Conservation (phyloP, 345 rosid genomes). For the Geranium brycei region DNA sequence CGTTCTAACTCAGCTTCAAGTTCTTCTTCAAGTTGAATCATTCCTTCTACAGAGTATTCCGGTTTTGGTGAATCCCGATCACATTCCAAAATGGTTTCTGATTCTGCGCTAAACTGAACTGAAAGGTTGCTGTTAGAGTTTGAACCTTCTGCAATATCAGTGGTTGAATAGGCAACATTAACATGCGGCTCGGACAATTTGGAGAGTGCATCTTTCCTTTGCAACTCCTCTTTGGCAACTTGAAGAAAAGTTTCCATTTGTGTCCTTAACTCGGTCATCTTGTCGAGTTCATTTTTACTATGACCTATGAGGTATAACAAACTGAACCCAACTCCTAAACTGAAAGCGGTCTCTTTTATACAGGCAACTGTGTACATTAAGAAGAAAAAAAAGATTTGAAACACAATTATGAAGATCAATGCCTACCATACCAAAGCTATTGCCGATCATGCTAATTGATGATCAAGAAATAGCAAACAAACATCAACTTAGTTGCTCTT, state of each 20-base stretch:
- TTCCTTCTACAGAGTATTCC: conserved; percentile 25
- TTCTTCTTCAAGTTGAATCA: conserved; percentile 60
- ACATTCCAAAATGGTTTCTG: conserved; percentile 6
- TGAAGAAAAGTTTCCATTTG: conserved; percentile 43
- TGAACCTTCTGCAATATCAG: not conserved
- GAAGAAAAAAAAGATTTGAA: no score
- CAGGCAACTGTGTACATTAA: conserved; percentile 1
- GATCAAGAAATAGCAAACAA: no score
- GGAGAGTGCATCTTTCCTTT: conserved; percentile 8
- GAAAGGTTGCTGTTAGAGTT: conserved; percentile 10
- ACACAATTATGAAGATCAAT: no score
- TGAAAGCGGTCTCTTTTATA: conserved; percentile 23
- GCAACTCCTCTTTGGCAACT: conserved; percentile 20
- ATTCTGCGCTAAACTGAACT: conserved; percentile 2
- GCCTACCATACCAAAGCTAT: no score
- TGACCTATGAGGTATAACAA: conserved; percentile 39
- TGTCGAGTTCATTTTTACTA: conserved; percentile 46
- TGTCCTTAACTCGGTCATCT: conserved; percentile 30
- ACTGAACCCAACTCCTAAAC: conserved; percentile 41
- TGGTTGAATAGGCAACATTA: conserved; percentile 13
- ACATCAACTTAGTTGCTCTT: no score
- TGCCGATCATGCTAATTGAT: no score
- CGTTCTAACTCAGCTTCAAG: conserved; percentile 57
- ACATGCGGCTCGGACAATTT: conserved; percentile 14
- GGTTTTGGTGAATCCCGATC: conserved; percentile 16